Evolutionary conservation across 75 land plant species (phyloP), one percentile per base, ranked within the genome.

Genomic region (Pseudotsuga menziesii): DNA sequence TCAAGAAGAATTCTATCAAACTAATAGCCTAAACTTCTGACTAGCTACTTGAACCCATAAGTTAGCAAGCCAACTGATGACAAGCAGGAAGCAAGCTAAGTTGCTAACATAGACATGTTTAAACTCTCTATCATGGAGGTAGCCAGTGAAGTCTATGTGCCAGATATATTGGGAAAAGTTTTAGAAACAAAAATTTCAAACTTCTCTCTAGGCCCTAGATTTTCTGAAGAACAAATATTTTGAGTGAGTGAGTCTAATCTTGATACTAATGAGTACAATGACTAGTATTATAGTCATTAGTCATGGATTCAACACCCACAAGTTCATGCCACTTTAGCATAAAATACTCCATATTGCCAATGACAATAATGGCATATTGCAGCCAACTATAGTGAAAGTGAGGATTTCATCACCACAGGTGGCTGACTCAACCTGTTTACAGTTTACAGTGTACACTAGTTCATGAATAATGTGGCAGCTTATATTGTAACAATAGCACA

Each of bases 321-420:
- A 2, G n/a, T 67, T 20, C 44, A 36, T 16, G 20, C 22, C 6
- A 67, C 41, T 39, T 20, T 20, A 17, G 20, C 22, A 67, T 35
- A 67, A 36, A 67, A 15, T 63, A 67, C 20, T 48, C 19, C 72
- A 41, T 20, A 69, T 22, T 69, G 48, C 52, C 72, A 69, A n/a
- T 39, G 12, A 36, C 39, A n/a, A 23, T 69, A 69, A 41, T 39
- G 29, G 61, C n/a, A 74, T n/a, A 74, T 25, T 52, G 19, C n/a
- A 23, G 23, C 75, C 19, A 74, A n/a, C 11, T 12, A 74, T 14
- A 4, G 20, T 3, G 13, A 56, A 57, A 57, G 62, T 4, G 19
- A 76, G 23, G 72, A 12, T 6, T 19, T 58, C 19, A 25, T 17
- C 61, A 11, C 25, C 55, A 19, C 6, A 52, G 19, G 17, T 13